Conservation (phyloP, 495 filamentous ascomycete genomes). For the Neurospora sp. region DNA sequence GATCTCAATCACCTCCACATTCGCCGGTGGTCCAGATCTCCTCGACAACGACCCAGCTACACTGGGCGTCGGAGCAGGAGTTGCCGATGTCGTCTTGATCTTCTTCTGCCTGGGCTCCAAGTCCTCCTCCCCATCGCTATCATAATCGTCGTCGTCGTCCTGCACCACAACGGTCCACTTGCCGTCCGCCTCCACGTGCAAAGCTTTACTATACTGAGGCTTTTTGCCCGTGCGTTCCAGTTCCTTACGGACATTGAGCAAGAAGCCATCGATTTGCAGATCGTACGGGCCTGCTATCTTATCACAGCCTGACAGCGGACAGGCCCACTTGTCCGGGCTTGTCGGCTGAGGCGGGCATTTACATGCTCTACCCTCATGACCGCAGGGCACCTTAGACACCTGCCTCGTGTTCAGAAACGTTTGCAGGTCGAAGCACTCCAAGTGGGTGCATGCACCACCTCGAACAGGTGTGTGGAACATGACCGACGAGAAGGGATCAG, state of each 20-base stretch:
- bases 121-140: slow-evolving; percentile 6
- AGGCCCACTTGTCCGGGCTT: slow-evolving; percentile 67
- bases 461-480: slow-evolving; percentile 67
- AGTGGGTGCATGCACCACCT: slow-evolving; percentile 48
- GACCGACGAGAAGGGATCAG: slow-evolving; percentile 61
- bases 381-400: slow-evolving; percentile 24
- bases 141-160: slow-evolving; percentile 15
- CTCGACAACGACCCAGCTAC: background rate
- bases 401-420: slow-evolving; percentile 61
- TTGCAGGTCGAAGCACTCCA: slow-evolving; percentile 82
- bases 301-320: slow-evolving; percentile 54
- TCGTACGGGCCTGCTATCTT: slow-evolving; percentile 62
- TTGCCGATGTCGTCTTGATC: background rate
- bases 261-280: slow-evolving; percentile 60
- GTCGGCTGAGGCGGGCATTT: slow-evolving; percentile 35
- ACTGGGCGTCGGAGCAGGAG: background rate
- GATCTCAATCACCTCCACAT: slow-evolving; percentile 16
- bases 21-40: background rate
- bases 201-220: slow-evolving; percentile 40
- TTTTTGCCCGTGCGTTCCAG: slow-evolving; percentile 32
- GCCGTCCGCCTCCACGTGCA: slow-evolving; percentile 48
- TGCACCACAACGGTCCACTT: slow-evolving; percentile 41
- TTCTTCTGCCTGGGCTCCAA: background rate
- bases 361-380: slow-evolving; percentile 9
- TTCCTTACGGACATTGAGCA: slow-evolving; percentile 45